These are phyloP conservation scores for Hordeum vulgare DNA, from an alignment of 176 grass and related monocot species.

Conservation along the genomic window DNA sequence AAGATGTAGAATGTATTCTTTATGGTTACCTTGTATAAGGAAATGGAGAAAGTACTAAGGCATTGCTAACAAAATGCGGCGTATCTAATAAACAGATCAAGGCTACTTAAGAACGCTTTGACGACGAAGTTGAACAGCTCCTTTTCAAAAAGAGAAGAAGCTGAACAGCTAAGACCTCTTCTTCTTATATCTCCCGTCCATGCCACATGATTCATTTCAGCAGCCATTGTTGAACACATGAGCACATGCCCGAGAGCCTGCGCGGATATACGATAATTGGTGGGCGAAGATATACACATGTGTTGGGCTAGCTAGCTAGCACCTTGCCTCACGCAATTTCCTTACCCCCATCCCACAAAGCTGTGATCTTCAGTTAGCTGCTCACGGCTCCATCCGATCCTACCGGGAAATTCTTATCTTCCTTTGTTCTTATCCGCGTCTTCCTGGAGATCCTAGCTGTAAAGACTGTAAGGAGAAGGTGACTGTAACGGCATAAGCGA, in stretches of 20 bases:
- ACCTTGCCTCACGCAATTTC: constrained; percentile 48
- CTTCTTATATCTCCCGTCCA: not conserved
- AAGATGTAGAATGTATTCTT: too few species aligned
- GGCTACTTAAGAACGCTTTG: not conserved
- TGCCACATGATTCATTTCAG: constrained; percentile 1
- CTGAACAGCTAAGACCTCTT: constrained; percentile 18
- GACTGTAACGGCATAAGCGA: not conserved
- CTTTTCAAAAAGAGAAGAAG: too few species aligned
- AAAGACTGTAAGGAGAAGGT: not conserved
- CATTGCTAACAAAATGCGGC: not conserved
- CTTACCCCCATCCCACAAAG: not conserved
- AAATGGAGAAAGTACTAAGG: too few species aligned
- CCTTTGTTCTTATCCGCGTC: constrained; percentile 1
- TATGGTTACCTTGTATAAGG: too few species aligned
- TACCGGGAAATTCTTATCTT: not conserved
- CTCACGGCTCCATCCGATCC: constrained; percentile 7
- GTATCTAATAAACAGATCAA: constrained; percentile 5
- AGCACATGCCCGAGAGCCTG: too few species aligned
- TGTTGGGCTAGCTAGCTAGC: not conserved
- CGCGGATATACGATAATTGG: too few species aligned
- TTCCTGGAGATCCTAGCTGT: not conserved
- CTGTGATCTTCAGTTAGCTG: constrained; percentile 11
- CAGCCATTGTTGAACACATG: constrained; percentile 10
- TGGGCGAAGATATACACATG: too few species aligned
- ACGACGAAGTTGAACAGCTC: constrained; percentile 33